Evolutionary conservation across 225 moss, liverwort and hornwort genomes (phyloP).

Genomic region (Climacium dendroides): DNA sequence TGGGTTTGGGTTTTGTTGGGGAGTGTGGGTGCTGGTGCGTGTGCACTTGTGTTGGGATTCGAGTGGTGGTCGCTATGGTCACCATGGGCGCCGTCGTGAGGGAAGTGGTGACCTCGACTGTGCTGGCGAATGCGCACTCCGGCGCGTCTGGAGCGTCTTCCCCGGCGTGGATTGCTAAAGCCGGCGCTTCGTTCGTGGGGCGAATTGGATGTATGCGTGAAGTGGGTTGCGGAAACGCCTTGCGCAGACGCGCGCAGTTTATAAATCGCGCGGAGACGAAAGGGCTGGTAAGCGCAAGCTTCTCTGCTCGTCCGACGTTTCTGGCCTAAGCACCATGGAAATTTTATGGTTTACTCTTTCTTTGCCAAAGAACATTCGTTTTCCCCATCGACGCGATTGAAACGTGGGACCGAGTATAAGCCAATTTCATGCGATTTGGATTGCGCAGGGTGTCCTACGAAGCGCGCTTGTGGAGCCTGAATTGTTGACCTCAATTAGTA

Average conservation of each 20-base stretch:
- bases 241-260: constrained; percentile 1
- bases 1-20: not conserved
- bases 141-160: not conserved
- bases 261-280: not conserved
- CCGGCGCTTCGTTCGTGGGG: not conserved
- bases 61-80: constrained; percentile 7
- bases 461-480: constrained; percentile 41
- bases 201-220: constrained; percentile 2
- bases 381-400: not conserved
- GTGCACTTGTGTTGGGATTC: not conserved
- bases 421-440: not conserved
- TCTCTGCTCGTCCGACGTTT: not conserved
- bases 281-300: not conserved
- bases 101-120: constrained; percentile 31
- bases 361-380: not conserved
- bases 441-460: constrained; percentile 6
- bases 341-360: not conserved
- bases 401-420: not conserved
- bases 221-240: not conserved
- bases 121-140: constrained; percentile 37
- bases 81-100: constrained; percentile 22
- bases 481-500: not conserved
- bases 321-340: not conserved
- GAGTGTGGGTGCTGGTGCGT: not conserved
- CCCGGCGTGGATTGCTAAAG: not conserved